Conservation (phyloP, 73 alveolate genomes). For the Tetrahymena malaccensis region DNA sequence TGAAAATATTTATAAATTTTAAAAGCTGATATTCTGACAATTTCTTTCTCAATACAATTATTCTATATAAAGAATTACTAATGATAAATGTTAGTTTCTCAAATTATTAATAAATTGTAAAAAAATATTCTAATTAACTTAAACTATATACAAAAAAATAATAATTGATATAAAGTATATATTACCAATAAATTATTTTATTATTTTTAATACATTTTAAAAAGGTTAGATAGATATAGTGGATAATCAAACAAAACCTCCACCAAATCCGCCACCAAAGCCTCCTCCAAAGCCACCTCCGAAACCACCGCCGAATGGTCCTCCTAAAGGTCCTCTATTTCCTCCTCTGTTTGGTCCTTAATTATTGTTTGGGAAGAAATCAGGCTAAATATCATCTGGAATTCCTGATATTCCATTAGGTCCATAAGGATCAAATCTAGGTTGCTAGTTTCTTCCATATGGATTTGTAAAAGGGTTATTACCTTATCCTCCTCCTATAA, state of each 20-base stretch:
- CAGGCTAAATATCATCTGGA: not conserved
- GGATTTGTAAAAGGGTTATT: not conserved
- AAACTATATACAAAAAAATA: too few relatives aligned
- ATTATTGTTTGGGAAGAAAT: not conserved
- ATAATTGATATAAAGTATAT: not conserved
- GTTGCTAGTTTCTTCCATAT: not conserved
- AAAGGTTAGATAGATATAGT: not conserved
- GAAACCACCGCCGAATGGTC: conserved; percentile 28
- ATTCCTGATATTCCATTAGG: not conserved
- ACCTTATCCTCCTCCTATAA: not conserved
- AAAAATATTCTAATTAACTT: not conserved
- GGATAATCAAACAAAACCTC: conserved; percentile 18
- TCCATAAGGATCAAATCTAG: not conserved
- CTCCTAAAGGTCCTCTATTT: conserved; percentile 2
- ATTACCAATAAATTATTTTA: not conserved
- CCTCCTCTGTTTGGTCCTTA: not conserved
- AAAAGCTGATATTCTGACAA: not conserved
- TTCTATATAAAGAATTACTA: not conserved
- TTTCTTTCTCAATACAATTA: not conserved
- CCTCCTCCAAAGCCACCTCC: conserved; percentile 44
- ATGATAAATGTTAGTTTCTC: too few relatives aligned
- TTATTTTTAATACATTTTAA: not conserved
- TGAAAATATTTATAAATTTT: too few relatives aligned
- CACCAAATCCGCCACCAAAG: conserved; percentile 26
- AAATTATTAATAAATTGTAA: too few relatives aligned